Evolutionary conservation across 2,329 filamentous ascomycete species (phyloP).

Genomic region (Trichoderma sp.): DNA sequence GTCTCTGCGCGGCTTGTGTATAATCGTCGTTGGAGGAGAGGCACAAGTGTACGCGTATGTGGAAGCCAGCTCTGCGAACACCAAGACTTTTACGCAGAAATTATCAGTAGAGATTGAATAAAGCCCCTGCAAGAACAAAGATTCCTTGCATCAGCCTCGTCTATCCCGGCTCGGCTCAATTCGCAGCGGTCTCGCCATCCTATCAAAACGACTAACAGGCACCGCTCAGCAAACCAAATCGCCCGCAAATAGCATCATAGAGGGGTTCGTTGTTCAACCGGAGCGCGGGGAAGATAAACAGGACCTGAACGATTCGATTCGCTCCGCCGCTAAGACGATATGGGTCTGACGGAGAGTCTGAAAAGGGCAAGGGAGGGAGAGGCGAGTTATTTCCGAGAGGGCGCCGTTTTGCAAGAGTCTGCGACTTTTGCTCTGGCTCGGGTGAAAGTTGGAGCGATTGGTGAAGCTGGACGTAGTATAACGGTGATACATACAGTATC

Average conservation of each 20-base stretch:
- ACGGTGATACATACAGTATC: neutral
- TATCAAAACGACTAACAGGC: neutral
- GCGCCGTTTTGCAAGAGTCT: neutral
- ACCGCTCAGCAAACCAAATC: constrained; percentile 1
- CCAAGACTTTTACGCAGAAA: neutral
- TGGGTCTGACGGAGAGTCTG: neutral
- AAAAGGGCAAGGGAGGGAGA: neutral
- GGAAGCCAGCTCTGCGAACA: neutral
- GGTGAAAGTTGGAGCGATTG: constrained; percentile 1
- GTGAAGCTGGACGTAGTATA: neutral
- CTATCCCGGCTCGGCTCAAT: neutral
- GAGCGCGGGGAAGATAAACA: constrained; percentile 12
- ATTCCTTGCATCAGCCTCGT: neutral
- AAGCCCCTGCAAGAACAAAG: neutral
- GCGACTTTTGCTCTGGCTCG: neutral
- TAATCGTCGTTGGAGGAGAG: neutral
- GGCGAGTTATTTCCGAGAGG: constrained; percentile 16
- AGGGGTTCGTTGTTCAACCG: neutral
- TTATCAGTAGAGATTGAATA: neutral
- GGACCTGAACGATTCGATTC: neutral
- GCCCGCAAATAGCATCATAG: constrained; percentile 7
- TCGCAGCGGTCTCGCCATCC: neutral
- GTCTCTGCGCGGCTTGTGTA: too few relatives aligned
- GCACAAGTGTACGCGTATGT: neutral
- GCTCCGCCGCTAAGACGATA: neutral